A percentile compares a stretch with the other conserved stretches of the same genome.
Evolutionary conservation across 176 grass and related monocot species (phyloP).

Genomic region (Avena eriantha): DNA sequence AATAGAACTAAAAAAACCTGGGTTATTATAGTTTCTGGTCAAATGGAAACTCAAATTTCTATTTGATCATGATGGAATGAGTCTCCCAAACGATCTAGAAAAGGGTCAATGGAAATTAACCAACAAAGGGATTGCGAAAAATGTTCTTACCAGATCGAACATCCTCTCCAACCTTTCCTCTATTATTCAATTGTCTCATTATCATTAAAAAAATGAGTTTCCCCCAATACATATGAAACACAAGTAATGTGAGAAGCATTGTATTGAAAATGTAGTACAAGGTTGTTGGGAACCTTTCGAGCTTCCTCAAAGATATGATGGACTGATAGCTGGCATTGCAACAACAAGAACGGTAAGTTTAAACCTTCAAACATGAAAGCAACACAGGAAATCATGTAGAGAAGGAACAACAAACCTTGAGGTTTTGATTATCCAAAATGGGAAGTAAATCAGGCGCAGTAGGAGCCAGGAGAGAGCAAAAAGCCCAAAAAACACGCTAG

Average conservation of each 20-base stretch:
- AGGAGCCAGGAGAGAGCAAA: slow-evolving; percentile 93
- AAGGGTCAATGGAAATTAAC: slow-evolving; percentile 29
- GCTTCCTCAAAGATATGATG: slow-evolving; percentile 53
- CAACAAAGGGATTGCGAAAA: slow-evolving; percentile 18
- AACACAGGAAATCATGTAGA: slow-evolving; percentile 15
- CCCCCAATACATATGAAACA: slow-evolving; percentile 98
- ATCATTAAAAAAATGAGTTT: slow-evolving; percentile 99
- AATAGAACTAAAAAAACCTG: slow-evolving; percentile 27
- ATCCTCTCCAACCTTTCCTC: slow-evolving; percentile 90
- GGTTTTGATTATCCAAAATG: slow-evolving; percentile 97
- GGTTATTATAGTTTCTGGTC: slow-evolving; percentile 3
- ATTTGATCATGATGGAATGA: background rate
- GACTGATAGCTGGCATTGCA: slow-evolving; percentile 72
- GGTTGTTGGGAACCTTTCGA: slow-evolving; percentile 62
- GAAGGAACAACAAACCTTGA: slow-evolving; percentile 74
- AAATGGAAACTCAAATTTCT: background rate
- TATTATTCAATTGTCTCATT: slow-evolving; percentile 89
- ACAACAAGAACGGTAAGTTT: slow-evolving; percentile 29
- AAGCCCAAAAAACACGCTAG: slow-evolving; percentile 90
- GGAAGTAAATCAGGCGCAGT: slow-evolving; percentile 92
- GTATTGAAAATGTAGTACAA: slow-evolving; percentile 96
- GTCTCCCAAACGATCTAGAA: slow-evolving; percentile 5
- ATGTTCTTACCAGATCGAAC: slow-evolving; percentile 78
- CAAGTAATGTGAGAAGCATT: slow-evolving; percentile 95
- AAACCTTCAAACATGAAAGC: slow-evolving; percentile 16